A percentile compares a stretch with the other conserved stretches of the same genome.
Evolutionary conservation across 805 yeast species (phyloP).

Genomic region (Torulaspora maleeae): DNA sequence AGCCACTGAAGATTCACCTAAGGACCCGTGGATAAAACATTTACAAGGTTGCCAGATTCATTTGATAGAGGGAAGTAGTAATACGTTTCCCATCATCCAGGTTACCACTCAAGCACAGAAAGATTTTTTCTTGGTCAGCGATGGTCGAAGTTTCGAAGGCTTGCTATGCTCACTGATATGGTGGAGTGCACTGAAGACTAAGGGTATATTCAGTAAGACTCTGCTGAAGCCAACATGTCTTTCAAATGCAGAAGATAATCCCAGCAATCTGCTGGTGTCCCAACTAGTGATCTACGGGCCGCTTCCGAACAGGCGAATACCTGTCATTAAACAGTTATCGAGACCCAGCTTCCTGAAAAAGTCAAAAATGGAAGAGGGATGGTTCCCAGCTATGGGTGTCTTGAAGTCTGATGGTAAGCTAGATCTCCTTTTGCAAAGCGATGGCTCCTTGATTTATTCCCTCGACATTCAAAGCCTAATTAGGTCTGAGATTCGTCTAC

Average conservation of each 20-base stretch:
- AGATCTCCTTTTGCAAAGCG: conserved; percentile 56
- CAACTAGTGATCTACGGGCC: conserved; percentile 66
- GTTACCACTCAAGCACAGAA: conserved; percentile 12
- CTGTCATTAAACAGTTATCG: conserved; percentile 15
- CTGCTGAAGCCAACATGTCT: conserved; percentile 33
- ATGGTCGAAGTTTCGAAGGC: conserved; percentile 35
- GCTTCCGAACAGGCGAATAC: conserved; percentile 32
- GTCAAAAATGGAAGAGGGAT: conserved; percentile 44
- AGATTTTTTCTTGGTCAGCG: conserved; percentile 20
- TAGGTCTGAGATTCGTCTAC: conserved; percentile 57
- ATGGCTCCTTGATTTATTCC: conserved; percentile 57
- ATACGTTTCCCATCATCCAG: conserved; percentile 16
- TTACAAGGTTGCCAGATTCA: conserved; percentile 25
- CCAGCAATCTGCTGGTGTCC: conserved; percentile 47
- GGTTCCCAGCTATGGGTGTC: conserved; percentile 73
- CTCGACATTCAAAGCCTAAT: conserved; percentile 50
- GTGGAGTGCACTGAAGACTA: conserved; percentile 53
- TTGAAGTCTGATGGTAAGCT: conserved; percentile 58
- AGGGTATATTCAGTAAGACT: conserved; percentile 52
- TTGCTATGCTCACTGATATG: conserved; percentile 45
- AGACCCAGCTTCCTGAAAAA: conserved; percentile 9
- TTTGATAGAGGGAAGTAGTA: conserved; percentile 13
- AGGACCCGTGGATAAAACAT: conserved; percentile 22
- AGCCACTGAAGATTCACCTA: not conserved
- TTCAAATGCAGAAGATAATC: conserved; percentile 31